Base-by-base conservation (phyloP, 768 basidiomycete genomes). In the Ramaria sp. region DNA sequence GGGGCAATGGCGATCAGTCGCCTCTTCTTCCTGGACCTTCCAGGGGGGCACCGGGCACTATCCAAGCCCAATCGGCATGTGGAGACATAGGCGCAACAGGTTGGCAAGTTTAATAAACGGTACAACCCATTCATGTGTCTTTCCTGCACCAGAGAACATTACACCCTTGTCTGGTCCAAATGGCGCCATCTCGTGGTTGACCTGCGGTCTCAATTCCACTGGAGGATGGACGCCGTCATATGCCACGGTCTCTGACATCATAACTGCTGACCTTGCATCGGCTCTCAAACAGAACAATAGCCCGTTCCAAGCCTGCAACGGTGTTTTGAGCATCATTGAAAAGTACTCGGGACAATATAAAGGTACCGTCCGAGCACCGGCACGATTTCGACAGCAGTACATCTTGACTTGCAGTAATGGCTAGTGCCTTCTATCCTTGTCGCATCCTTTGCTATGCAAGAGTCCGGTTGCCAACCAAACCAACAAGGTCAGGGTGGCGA, bases 381-480 rank as follows among this genome's bases (percentile, higher is more conserved):
- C 10, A 22, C n/a, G 2, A 55, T 5, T 45, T n/a, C 32, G 32
- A 9, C n/a, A n/a, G n/a, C n/a, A n/a, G n/a, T n/a, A n/a, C 15
- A 41, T 42, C 8, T 16, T 41, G 39, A 42, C 20, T 20, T 30
- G 44, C 5, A 22, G 44, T 18, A 36, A n/a, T 55, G 56, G 58
- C 24, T 38, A 74, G 75, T 92, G 30, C 85, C 85, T 27, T 65
- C 88, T 6, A 88, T 92, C 65, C 70, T 94, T 59, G 66, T 94
- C 38, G 90, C 90, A 1, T 77, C 89, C 0, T 85, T 95, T 60
- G 89, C 90, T 32, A 85, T 95, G 83, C 90, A 94, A 65, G 93
- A 95, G 66, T 81, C 78, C 30, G 71, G 71, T 36, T 95, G 91
- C 73, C 81, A 84, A 59, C 75, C 82, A 2, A 55, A 68, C n/a